Evolutionary conservation across 1,284 basidiomycete species (phyloP).

Genomic region (Cutaneotrichosporon sp.): DNA sequence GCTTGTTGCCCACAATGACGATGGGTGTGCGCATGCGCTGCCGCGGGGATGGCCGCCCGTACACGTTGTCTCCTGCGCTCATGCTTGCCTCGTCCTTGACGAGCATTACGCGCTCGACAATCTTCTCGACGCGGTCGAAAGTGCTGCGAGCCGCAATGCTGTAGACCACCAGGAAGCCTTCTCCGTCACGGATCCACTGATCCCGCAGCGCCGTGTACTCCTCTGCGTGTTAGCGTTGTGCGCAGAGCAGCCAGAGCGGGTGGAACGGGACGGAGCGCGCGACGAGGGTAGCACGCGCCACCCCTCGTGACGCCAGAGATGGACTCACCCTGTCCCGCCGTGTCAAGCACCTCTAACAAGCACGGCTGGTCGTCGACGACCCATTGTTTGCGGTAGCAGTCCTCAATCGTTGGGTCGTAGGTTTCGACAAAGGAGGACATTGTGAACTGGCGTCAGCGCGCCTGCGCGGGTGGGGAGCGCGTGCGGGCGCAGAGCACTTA

Average conservation of each 20-base stretch:
- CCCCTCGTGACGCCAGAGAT: no score
- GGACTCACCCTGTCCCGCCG: conserved; percentile 79
- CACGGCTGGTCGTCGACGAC: conserved; percentile 89
- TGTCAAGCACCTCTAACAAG: conserved; percentile 90
- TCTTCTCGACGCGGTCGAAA: conserved; percentile 91
- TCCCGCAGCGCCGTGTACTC: conserved; percentile 96
- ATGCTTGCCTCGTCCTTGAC: conserved; percentile 77
- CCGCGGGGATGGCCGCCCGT: conserved; percentile 2
- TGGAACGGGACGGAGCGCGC: no score
- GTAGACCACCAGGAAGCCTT: conserved; percentile 98
- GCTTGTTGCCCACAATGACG: conserved; percentile 91
- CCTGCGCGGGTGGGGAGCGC: not conserved
- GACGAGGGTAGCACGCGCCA: no score
- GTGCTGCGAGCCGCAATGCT: conserved; percentile 93
- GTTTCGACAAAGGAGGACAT: conserved; percentile 84
- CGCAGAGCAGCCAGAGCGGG: no score
- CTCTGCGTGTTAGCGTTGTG: conserved; percentile 62
- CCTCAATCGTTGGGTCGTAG: conserved; percentile 76
- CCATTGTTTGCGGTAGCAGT: conserved; percentile 89
- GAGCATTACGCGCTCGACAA: conserved; percentile 90
- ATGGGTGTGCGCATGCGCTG: conserved; percentile 39
- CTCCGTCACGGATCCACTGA: conserved; percentile 99
- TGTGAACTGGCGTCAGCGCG: conserved; percentile 66
- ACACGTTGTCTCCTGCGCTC: conserved; percentile 7
- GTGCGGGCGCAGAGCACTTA: conserved; percentile 51